Percentiles rank a stretch among this genome's conserved stretches.
Evolutionary conservation across 192 early-diverging fungal species (phyloP).

Genomic region (Rhizophagus prolifer): DNA sequence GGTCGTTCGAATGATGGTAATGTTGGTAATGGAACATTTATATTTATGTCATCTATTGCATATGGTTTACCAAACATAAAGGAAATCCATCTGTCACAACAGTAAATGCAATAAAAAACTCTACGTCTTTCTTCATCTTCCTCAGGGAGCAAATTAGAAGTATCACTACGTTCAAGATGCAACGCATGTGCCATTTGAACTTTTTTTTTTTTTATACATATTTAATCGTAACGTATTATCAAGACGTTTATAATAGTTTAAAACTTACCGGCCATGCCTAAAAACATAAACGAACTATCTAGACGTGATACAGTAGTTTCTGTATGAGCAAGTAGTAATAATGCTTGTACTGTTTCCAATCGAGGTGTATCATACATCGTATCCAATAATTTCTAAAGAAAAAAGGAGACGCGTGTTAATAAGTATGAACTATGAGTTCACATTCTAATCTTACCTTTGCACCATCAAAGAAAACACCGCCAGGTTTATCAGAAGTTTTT

Average conservation of each 20-base stretch:
- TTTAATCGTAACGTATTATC: background rate
- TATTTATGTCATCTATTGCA: constrained; percentile 6
- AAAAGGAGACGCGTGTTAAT: background rate
- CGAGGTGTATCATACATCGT: constrained; percentile 14
- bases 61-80: constrained; percentile 23
- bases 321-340: constrained; percentile 17
- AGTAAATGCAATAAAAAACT: constrained; percentile 31
- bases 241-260: background rate
- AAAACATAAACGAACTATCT: constrained; percentile 22
- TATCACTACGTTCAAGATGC: background rate
- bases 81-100: constrained; percentile 16
- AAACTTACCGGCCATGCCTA: constrained; percentile 30
- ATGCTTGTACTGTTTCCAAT: constrained; percentile 28
- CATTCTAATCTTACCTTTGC: constrained; percentile 15
- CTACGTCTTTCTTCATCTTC: constrained; percentile 27
- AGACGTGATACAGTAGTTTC: constrained; percentile 1
- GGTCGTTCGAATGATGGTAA: background rate
- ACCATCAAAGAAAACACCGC: constrained; percentile 23
- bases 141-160: background rate
- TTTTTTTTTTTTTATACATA: too few relatives aligned
- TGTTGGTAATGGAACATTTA: constrained; percentile 25
- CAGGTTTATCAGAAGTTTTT: constrained; percentile 23
- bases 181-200: constrained; percentile 26
- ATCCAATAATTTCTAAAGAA: constrained; percentile 15
- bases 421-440: background rate